phyloP scores from a whole-genome alignment of 1,284 basidiomycete species.

The Wolfiporia cocos region DNA sequence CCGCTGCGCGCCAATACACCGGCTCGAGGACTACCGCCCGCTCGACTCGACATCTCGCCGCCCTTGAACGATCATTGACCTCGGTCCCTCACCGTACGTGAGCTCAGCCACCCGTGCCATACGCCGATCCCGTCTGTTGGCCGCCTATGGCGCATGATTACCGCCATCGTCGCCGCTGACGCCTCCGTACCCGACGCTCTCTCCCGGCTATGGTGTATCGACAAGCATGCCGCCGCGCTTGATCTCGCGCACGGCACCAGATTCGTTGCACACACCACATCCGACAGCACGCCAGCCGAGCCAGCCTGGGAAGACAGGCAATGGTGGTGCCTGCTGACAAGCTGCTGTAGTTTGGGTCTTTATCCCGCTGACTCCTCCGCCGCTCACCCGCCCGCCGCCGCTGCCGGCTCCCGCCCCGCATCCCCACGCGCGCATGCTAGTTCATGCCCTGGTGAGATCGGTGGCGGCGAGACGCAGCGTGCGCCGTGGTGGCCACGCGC shows the following conservation, averaged over 20 bases:
- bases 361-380: slow-evolving; percentile 9
- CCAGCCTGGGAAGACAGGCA: slow-evolving; percentile 22
- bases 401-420: slow-evolving; percentile 17
- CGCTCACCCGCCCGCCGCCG: slow-evolving; percentile 10
- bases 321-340: too few relatives aligned
- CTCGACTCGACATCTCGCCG: slow-evolving; percentile 14
- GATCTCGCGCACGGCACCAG: slow-evolving; percentile 10
- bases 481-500: slow-evolving; percentile 9
- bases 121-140: slow-evolving; percentile 11
- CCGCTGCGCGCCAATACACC: slow-evolving; percentile 56
- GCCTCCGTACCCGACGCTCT: slow-evolving; percentile 10
- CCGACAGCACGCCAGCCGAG: slow-evolving; percentile 16
- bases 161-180: slow-evolving; percentile 15
- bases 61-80: slow-evolving; percentile 10
- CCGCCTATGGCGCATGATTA: slow-evolving; percentile 25
- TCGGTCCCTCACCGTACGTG: slow-evolving; percentile 1
- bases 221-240: slow-evolving; percentile 15
- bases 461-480: slow-evolving; percentile 12
- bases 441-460: slow-evolving; percentile 20
- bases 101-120: slow-evolving; percentile 10
- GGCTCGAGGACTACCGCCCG: slow-evolving; percentile 36
- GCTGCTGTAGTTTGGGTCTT: slow-evolving; percentile 16
- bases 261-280: slow-evolving; percentile 10
- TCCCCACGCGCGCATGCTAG: slow-evolving; percentile 21
- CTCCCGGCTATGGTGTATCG: slow-evolving; percentile 15